A percentile compares a stretch with the other conserved stretches of the same genome.
phyloP scores from a whole-genome alignment of 163 green algal species.

The Volvox carteri region DNA sequence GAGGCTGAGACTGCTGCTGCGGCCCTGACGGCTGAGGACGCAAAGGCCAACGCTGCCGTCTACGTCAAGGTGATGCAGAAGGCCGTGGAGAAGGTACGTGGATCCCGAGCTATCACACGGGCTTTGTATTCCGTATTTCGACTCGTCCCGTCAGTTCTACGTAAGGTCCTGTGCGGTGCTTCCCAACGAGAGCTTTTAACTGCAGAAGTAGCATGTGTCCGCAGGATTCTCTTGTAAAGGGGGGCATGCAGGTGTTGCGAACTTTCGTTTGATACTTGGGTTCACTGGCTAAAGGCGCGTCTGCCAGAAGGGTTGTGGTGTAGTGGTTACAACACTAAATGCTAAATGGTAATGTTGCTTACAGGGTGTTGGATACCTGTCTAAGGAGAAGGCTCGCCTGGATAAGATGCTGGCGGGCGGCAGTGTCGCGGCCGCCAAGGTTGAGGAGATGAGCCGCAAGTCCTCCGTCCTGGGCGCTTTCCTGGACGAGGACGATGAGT shows the following conservation, averaged over 20 bases:
- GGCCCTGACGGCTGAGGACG: constrained; percentile 66
- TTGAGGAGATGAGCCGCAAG: constrained; percentile 76
- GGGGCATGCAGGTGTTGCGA: too few relatives aligned
- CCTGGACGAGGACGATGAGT: constrained; percentile 51
- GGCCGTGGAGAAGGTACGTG: constrained; percentile 78
- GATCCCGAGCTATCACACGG: neutral
- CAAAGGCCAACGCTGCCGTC: constrained; percentile 78
- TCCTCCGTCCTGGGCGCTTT: constrained; percentile 71
- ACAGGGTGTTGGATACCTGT: constrained; percentile 78
- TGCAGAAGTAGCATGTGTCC: too few relatives aligned
- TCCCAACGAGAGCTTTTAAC: too few relatives aligned
- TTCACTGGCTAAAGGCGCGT: too few relatives aligned
- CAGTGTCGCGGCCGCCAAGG: constrained; percentile 75
- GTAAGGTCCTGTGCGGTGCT: too few relatives aligned
- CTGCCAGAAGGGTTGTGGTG: too few relatives aligned
- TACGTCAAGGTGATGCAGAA: constrained; percentile 85
- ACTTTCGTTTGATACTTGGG: too few relatives aligned
- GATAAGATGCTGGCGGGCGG: constrained; percentile 78
- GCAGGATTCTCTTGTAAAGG: too few relatives aligned
- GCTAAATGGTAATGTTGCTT: constrained; percentile 30
- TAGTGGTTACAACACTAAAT: too few relatives aligned
- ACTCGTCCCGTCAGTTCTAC: too few relatives aligned
- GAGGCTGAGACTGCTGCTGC: constrained; percentile 50
- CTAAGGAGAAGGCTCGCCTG: constrained; percentile 79
- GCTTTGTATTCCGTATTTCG: too few relatives aligned